Percentiles rank a stretch among this genome's conserved stretches.
These are phyloP conservation scores for Diaporthe aspalathi DNA, from an alignment of 2,329 filamentous ascomycete species.

Conservation along the genomic window DNA sequence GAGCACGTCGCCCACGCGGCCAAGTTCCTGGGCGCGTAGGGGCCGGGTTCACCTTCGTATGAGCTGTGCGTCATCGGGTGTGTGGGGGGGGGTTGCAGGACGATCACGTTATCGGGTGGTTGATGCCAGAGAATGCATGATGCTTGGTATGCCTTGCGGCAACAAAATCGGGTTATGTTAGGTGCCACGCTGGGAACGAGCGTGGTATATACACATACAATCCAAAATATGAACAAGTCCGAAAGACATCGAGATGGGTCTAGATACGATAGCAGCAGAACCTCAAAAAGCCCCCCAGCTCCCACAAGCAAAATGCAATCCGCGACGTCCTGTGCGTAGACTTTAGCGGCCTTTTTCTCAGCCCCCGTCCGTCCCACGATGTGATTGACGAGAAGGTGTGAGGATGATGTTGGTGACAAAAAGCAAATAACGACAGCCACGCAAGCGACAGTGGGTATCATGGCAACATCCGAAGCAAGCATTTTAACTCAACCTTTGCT, in stretches of 20 bases:
- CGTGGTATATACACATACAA: slow-evolving; percentile 34
- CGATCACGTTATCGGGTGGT: background rate
- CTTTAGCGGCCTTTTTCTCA: background rate
- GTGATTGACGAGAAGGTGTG: background rate
- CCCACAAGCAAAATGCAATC: slow-evolving; percentile 1
- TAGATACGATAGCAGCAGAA: slow-evolving; percentile 6
- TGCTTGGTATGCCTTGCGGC: background rate
- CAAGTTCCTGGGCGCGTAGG: slow-evolving; percentile 72
- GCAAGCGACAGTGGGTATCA: slow-evolving; percentile 35
- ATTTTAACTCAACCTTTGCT: slow-evolving; percentile 62
- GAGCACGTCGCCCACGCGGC: slow-evolving; percentile 94
- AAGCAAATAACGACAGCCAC: slow-evolving; percentile 28
- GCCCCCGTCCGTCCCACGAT: background rate
- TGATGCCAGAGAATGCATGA: background rate
- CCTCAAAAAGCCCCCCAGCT: background rate
- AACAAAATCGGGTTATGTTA: slow-evolving; percentile 1
- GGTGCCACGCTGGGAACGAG: slow-evolving; percentile 28
- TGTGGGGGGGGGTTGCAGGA: background rate
- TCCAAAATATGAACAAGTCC: slow-evolving; percentile 13
- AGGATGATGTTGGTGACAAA: slow-evolving; percentile 6
- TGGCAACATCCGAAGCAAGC: slow-evolving; percentile 22
- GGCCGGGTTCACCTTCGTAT: background rate
- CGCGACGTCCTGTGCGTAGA: background rate
- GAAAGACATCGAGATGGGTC: slow-evolving; percentile 21
- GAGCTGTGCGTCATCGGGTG: background rate